Base-by-base conservation (phyloP, 1,284 basidiomycete genomes). In the Pyrrhoderma noxium region DNA sequence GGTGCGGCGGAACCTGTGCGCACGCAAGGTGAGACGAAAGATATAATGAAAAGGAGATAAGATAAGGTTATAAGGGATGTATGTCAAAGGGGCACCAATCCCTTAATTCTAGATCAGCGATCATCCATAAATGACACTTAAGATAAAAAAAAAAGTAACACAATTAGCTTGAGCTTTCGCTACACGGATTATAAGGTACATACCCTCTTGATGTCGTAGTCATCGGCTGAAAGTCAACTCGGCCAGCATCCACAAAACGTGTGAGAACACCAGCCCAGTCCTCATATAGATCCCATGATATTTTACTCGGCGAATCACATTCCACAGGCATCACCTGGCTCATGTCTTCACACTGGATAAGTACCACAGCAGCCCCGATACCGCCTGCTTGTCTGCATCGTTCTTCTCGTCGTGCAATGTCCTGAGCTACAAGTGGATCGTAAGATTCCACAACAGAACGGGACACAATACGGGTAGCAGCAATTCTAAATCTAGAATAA, bases 261-360 rank as follows among this genome's bases (percentile, higher is more conserved):
- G 72, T 67, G 37, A 88, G 73, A 18, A 83, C 80, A 13, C 73
- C 70, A 8, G 68, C 65, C 85, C 85, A 89, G 64, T 89, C 85
- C 7, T 80, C 79, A 51, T 84, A 72, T 18, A 64, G 57, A 62
- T 88, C 85, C 85, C 85, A 88, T 18, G 77, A 69, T 60, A 88
- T 86, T 58, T 77, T 80, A 51, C 72, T 69, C 1, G 84, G 85
- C 7, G 82, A 75, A 63, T 88, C 85, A 43, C 89, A 82, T 63
- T 89, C 85, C 54, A 89, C 83, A 23, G 85, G 85, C 80, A 89
- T 85, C 55, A 89, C 85, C 59, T 89, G 85, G 61, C 77, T 81
- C 61, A 86, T 73, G 14, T 74, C 73, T 35, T 76, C 80, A 59
- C 85, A 87, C 62, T 89, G 83, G 55, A 89, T 72, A 61, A 89